Evolutionary conservation across 176 grass and related monocot species (phyloP), one percentile per base, ranked within the genome.

Genomic region (Triticum turgidum): DNA sequence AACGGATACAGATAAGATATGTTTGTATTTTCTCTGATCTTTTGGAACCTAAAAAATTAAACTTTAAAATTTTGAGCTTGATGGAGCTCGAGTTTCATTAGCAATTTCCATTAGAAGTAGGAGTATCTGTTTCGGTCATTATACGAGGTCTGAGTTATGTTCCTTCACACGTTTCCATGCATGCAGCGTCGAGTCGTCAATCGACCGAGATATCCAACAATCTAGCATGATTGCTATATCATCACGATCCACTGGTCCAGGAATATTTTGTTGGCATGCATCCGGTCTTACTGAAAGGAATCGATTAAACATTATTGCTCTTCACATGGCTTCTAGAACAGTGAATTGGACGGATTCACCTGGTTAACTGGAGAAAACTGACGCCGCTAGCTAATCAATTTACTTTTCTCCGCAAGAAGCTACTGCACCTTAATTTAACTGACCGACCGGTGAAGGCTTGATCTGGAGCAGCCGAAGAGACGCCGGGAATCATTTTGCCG

Each of bases 281-380:
- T 45, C 51, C 3, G 15, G 27, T 79, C 30, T 25, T 15, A 52
- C 61, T 54, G 38, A 65, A 64, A 72, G 65, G 5, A 34, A 77
- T 13, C 22, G 37, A 72, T n/a, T 71, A 37, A 12, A 5, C 21
- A 3, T 7, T 5, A 9, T 8, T 33, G 45, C 44, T 25, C 30
- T n/a, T 49, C 5, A 35, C 21, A 7, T 10, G 58, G 80, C 33
- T 82, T 87, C 86, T 78, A 62, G 80, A 88, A 84, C 12, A 15
- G 66, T 54, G 38, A 84, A 49, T 37, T 34, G 38, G 38, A 39
- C 38, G 29, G 29, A 52, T 65, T 61, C 73, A 71, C 29, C 54
- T 49, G 1, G 14, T 39, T 39, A 25, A 25, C 25, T 25, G 38
- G 38, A 61, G 6, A 78, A 70, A 2, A 66, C 5, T 33, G 21